Percentiles rank a stretch among this genome's conserved stretches.
phyloP scores from a whole-genome alignment of 2,329 filamentous ascomycete species.

The Arthrobotrys pseudoclavata region DNA sequence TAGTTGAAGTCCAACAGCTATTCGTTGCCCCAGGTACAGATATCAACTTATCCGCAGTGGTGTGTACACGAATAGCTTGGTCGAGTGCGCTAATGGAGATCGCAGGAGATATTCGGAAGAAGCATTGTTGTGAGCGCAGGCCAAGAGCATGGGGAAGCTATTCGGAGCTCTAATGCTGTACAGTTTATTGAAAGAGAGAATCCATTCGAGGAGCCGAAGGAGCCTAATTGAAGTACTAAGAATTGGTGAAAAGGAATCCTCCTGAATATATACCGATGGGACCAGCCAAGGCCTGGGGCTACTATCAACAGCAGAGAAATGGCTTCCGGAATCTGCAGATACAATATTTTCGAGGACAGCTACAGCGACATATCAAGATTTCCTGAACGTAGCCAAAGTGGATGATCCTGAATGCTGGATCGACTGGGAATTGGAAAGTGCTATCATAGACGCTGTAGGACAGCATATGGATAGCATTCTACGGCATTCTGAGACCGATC shows the following conservation, averaged over 20 bases:
- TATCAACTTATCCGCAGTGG: background rate
- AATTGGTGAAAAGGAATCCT: too few species aligned
- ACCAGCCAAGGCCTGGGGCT: slow-evolving; percentile 1
- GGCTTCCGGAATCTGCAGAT: slow-evolving; percentile 8
- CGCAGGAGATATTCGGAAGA: background rate
- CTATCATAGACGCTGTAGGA: too few species aligned
- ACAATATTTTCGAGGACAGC: background rate
- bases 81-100: background rate
- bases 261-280: background rate
- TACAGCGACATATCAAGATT: background rate
- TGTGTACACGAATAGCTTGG: slow-evolving; percentile 1
- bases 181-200: too few species aligned
- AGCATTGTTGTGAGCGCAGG: background rate
- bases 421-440: too few species aligned
- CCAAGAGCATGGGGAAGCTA: background rate
- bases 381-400: background rate
- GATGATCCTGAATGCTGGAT: too few species aligned
- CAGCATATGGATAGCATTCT: too few species aligned
- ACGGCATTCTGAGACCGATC: too few species aligned
- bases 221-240: too few species aligned
- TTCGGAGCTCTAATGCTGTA: background rate
- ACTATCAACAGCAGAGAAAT: background rate
- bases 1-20: background rate
- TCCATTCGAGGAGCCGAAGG: too few species aligned
- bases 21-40: too few species aligned